phyloP scores from a whole-genome alignment of 1,284 basidiomycete genomes.

The Tremellales sp. region DNA sequence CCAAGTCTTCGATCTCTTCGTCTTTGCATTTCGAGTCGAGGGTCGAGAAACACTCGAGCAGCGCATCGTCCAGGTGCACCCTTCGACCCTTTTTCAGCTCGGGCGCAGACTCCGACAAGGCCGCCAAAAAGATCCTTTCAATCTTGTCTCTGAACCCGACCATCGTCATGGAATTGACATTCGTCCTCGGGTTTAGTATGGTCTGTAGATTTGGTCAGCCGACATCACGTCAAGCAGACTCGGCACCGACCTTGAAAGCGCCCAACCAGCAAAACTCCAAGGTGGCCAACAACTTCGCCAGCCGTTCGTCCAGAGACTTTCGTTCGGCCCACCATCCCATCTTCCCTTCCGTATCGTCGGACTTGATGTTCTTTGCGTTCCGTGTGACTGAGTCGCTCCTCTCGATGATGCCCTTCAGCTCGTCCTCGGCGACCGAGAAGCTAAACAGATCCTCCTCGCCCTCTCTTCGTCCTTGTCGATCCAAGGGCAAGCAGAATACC shows the following conservation, averaged over 20 bases:
- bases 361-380: slow-evolving; percentile 61
- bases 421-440: slow-evolving; percentile 67
- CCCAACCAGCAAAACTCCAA: slow-evolving; percentile 97
- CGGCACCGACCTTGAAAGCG: slow-evolving; percentile 78
- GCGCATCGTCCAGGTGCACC: slow-evolving; percentile 59
- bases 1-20: slow-evolving; percentile 91
- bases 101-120: slow-evolving; percentile 56
- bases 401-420: slow-evolving; percentile 73
- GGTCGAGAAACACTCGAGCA: slow-evolving; percentile 82
- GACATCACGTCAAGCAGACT: background rate
- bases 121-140: slow-evolving; percentile 68
- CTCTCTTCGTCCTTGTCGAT: slow-evolving; percentile 71
- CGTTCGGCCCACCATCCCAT: slow-evolving; percentile 78
- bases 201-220: slow-evolving; percentile 53
- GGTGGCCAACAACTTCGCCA: slow-evolving; percentile 71
- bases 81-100: slow-evolving; percentile 49
- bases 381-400: slow-evolving; percentile 73
- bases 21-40: slow-evolving; percentile 76
- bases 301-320: slow-evolving; percentile 66
- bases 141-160: slow-evolving; percentile 61
- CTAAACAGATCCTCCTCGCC: slow-evolving; percentile 67
- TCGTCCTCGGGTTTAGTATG: slow-evolving; percentile 61
- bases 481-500: slow-evolving; percentile 81
- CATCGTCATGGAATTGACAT: slow-evolving; percentile 53
- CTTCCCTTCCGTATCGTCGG: slow-evolving; percentile 48